These are phyloP conservation scores for Aspergillus sclerotialis DNA, from an alignment of 2,329 filamentous ascomycete genomes.

Conservation along the genomic window DNA sequence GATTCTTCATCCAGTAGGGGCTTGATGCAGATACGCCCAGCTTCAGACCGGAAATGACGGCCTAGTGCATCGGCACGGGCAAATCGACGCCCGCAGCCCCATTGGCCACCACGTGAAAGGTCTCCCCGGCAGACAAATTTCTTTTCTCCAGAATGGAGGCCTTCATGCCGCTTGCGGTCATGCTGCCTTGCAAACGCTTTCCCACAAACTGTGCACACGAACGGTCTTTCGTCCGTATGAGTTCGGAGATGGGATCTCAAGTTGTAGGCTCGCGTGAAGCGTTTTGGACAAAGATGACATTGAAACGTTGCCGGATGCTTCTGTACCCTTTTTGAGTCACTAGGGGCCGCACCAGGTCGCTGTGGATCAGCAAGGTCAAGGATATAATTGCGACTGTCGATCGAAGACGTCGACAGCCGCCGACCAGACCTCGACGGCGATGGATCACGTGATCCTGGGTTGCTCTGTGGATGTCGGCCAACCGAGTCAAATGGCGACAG, in stretches of 20 bases:
- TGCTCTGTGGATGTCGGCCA: constrained; percentile 29
- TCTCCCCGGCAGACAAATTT: constrained; percentile 96
- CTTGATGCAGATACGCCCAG: constrained; percentile 92
- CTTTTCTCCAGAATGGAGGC: constrained; percentile 93
- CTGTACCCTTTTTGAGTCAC: constrained; percentile 73
- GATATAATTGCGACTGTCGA: constrained; percentile 66
- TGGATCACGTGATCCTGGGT: constrained; percentile 36
- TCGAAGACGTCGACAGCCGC: constrained; percentile 40
- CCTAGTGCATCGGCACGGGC: constrained; percentile 92
- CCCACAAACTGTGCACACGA: constrained; percentile 92
- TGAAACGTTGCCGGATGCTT: constrained; percentile 98
- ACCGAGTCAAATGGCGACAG: constrained; percentile 35
- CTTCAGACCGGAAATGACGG: constrained; percentile 90
- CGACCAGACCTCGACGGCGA: constrained; percentile 38
- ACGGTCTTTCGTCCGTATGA: constrained; percentile 93
- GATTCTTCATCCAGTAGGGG: constrained; percentile 95
- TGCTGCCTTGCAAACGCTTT: constrained; percentile 98
- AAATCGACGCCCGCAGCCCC: constrained; percentile 91
- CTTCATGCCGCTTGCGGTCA: constrained; percentile 94
- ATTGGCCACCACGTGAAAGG: constrained; percentile 72
- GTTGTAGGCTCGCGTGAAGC: constrained; percentile 95
- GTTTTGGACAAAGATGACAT: constrained; percentile 85
- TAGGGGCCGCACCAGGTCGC: constrained; percentile 58
- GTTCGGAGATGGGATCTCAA: constrained; percentile 90
- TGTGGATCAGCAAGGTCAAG: constrained; percentile 84